Evolutionary conservation across 177 flowering plant species (phyloP), one percentile per base, ranked within the genome.

Genomic region (Vitis hybrid): DNA sequence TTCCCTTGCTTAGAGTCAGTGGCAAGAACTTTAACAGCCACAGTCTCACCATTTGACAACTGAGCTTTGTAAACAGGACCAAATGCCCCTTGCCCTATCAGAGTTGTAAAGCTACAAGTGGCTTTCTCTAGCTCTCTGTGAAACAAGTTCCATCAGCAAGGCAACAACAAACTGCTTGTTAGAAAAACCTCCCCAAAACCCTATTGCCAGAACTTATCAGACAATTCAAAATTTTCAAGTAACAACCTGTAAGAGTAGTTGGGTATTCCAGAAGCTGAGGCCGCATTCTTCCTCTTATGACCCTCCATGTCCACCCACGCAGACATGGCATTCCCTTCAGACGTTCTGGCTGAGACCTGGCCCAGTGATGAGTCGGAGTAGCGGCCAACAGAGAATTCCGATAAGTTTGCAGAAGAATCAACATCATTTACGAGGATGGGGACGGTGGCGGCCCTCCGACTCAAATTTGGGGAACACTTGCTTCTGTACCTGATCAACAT

Each of bases 11-110:
- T 74, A 4, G 77, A 74, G 63, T 74, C 58, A 11, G 77, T 15
- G 14, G 69, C 77, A 50, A 70, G 74, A n/a, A 69, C 74, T 66
- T 70, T 75, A 56, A 75, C 74, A 10, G 77, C 77, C 57, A 68
- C 50, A 9, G 65, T 64, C 69, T 69, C 62, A 24, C 77, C 73
- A 49, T 58, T 54, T 12, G 61, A 17, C 77, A 74, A 56, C 24
- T 58, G 64, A 57, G 77, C 77, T 51, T 69, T 74, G 64, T 74
- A 74, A 51, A 74, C 77, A 64, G 65, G 41, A 20, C 77, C 77
- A 69, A 74, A 74, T 18, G 73, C 77, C 15, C 77, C 76, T 32
- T 73, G 32, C 9, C 72, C 76, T 61, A 73, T 68, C 1, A 8
- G 35, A 41, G 71, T 73, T 46, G 68, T 58, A 58, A 69, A 74